Conservation (phyloP, 371 early-diverging fungal species). For the Chytridium lagenaria region DNA sequence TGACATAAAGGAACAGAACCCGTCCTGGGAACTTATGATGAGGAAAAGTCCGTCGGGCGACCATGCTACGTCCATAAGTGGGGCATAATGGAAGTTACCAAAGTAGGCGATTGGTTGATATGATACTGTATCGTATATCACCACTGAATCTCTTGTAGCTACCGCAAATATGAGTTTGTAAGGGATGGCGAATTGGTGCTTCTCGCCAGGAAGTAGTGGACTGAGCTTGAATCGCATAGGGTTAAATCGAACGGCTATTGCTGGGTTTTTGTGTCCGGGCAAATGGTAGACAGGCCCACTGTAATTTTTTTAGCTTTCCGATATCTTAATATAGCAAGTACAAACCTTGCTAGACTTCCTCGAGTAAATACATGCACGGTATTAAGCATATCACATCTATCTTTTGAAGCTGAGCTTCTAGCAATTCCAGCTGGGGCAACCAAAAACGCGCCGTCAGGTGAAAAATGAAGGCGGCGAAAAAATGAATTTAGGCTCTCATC, state of each 20-base stretch:
- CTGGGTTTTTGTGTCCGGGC: slow-evolving; percentile 77
- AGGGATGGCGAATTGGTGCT: slow-evolving; percentile 48
- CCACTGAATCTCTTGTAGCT: slow-evolving; percentile 79
- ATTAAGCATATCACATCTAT: slow-evolving; percentile 42
- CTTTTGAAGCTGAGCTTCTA: not conserved
- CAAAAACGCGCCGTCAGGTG: slow-evolving; percentile 89
- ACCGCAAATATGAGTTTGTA: slow-evolving; percentile 86
- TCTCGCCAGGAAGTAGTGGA: not conserved
- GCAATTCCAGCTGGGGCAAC: slow-evolving; percentile 84
- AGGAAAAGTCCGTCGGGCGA: slow-evolving; percentile 76
- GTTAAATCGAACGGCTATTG: slow-evolving; percentile 80
- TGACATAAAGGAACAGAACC: slow-evolving; percentile 84
- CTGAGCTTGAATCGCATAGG: slow-evolving; percentile 50
- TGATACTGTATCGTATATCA: slow-evolving; percentile 86
- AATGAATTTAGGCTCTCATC: slow-evolving; percentile 91
- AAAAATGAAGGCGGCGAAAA: slow-evolving; percentile 87
- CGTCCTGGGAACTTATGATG: slow-evolving; percentile 84
- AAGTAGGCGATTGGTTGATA: slow-evolving; percentile 72
- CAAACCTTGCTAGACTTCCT: slow-evolving; percentile 39
- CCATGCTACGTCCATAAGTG: slow-evolving; percentile 87
- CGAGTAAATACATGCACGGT: slow-evolving; percentile 59
- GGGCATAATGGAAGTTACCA: slow-evolving; percentile 86
- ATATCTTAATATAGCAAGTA: too few species aligned
- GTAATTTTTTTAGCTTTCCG: not conserved
- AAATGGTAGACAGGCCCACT: slow-evolving; percentile 68